Base-by-base conservation (phyloP, 2,329 filamentous ascomycete genomes). In the Escovopsis sp. region DNA sequence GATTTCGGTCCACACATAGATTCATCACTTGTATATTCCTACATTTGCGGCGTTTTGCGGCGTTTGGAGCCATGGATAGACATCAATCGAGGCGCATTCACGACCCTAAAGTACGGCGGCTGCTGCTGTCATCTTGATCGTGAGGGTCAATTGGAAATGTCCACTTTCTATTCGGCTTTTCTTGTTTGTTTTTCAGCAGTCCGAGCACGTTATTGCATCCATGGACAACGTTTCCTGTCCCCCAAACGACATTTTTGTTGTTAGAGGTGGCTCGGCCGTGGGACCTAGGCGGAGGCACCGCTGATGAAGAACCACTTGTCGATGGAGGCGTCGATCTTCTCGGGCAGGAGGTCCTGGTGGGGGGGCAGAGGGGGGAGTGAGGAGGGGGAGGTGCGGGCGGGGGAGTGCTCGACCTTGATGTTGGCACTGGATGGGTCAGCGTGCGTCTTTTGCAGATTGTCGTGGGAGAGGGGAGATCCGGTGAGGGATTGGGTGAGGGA, bases 281-380 rank as follows among this genome's bases (percentile, higher is more conserved):
- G 8, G 36, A 45, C 55, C 70, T 84, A 89, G 56, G 82, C 73
- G 55, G 87, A 85, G 61, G 91, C 91, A 67, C 91, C 91, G 65
- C 87, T 94, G 69, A 98, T 98, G 80, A 96, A 98, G 83, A 98
- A 98, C 91, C 91, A 98, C 80, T 98, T 98, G 79, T 98, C 91
- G 61, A 96, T 94, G 67, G 82, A 93, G 62, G 79, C 76, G 62
- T 98, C 91, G 56, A 98, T 94, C 59, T 89, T 88, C 52, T 82
- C 89, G 47, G 91, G 79, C 43, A 75, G 63, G 45, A 93, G 72
- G 59, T 93, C 81, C 77, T 95, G 75, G 68, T 84, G 72, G 50
- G 75, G 60, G 47, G 87, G 85, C 53, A 98, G 79, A 59, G 77
- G 80, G 50, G 81, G 78, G 49, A 94, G 73, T 66, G 83, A 73